Evolutionary conservation across 2,329 filamentous ascomycete species (phyloP), one percentile per base, ranked within the genome.

Genomic region (Camillea tinctor): DNA sequence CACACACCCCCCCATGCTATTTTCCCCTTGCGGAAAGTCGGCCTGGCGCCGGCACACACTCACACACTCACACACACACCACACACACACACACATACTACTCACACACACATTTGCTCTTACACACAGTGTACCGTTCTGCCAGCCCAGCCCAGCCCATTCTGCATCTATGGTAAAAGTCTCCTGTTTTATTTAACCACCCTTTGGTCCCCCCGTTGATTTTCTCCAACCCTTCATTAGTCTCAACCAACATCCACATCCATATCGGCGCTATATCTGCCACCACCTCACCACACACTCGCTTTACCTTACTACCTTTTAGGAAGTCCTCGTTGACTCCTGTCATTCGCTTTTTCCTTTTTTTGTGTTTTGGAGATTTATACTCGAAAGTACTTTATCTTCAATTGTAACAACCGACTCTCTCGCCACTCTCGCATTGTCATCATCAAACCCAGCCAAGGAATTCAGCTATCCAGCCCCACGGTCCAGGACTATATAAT

Each of bases 251-350:
- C 68, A 74, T 70, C 73, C 73, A 65, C 60, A 66, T 56, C 65
- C 65, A 71, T 67, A 61, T 72, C 74, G 74, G 72, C 74, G 68
- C 69, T 69, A 70, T 73, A 68, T 75, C 77, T 75, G 72, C 26
- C 72, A 73, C 71, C 72, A 69, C 66, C 69, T 69, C 67, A 73
- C 73, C 74, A 73, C 76, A 83, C 81, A 75, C 76, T 83, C 81
- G 80, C 81, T 82, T 80, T 77, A 73, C 72, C 73, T 74, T 73
- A 74, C 70, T 69, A 69, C 68, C 74, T 73, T 72, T 75, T 83
- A 86, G 86, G 86, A 88, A 88, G 85, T 86, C 86, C 86, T 88
- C 86, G 86, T 82, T 79, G 86, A 81, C 86, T 88, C 86, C 86
- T 87, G 85, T 88, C 86, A 87, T 85, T 89, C 86, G 86, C 86